These are phyloP conservation scores for Saccharomyces uvarum DNA, from an alignment of 1,139 yeast species.

Conservation along the genomic window DNA sequence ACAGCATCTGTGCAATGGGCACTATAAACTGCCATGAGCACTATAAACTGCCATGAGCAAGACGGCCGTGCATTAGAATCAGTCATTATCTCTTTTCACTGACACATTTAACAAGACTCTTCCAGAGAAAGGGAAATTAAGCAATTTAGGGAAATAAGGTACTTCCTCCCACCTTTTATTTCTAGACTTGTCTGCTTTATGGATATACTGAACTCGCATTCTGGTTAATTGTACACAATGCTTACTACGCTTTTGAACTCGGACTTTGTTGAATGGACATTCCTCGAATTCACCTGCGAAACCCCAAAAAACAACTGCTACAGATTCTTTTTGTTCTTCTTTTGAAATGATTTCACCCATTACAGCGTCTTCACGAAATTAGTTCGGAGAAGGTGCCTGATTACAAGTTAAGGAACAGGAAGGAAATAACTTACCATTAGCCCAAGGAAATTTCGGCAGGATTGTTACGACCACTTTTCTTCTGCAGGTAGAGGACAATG, in stretches of 20 bases:
- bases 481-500: not conserved
- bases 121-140: not conserved
- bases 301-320: not conserved
- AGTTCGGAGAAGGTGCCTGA: not conserved
- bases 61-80: not conserved
- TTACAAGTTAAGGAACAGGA: not conserved
- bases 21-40: too few species aligned
- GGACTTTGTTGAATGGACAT: not conserved
- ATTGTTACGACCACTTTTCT: not conserved
- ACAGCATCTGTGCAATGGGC: not conserved
- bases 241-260: not conserved
- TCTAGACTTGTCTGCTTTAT: not conserved
- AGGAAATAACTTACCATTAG: too few species aligned
- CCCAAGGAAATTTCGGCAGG: too few species aligned
- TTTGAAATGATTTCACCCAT: not conserved
- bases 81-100: not conserved
- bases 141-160: not conserved
- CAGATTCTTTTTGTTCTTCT: not conserved
- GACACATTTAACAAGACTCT: not conserved
- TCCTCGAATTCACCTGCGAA: not conserved
- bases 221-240: not conserved
- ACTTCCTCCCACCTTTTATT: not conserved
- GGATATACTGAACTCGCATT: not conserved
- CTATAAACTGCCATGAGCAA: too few species aligned
- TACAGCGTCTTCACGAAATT: not conserved